A percentile compares a stretch with the other conserved stretches of the same genome.
phyloP scores from a whole-genome alignment of 2,329 filamentous ascomycete genomes.

The Coniochaeta sp. region DNA sequence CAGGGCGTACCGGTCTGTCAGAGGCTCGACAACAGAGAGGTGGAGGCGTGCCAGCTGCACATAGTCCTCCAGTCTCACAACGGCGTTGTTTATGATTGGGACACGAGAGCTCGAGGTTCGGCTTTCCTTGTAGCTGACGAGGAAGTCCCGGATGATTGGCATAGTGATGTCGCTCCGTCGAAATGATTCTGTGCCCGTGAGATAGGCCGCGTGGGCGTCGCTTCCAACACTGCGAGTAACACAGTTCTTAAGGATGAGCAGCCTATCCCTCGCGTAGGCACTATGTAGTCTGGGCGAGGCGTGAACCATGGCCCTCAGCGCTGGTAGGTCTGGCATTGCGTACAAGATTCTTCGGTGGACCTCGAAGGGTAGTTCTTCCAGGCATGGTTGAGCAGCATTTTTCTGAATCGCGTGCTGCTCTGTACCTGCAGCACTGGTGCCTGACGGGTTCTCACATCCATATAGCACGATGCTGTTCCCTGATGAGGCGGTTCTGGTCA shows the following conservation, averaged over 20 bases:
- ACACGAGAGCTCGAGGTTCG: background rate
- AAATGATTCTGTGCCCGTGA: background rate
- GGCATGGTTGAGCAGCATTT: background rate
- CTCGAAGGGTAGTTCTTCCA: background rate
- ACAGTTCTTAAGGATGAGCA: background rate
- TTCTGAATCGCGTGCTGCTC: background rate
- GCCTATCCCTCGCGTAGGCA: background rate
- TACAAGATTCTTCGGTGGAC: background rate
- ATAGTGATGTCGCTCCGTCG: background rate
- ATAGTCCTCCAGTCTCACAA: constrained; percentile 2
- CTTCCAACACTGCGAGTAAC: background rate
- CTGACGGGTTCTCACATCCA: background rate
- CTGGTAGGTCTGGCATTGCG: background rate
- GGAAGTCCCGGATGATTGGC: background rate
- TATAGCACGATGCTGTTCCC: background rate
- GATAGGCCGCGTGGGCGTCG: background rate
- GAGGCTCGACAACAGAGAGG: constrained; percentile 5
- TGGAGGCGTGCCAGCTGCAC: constrained; percentile 7
- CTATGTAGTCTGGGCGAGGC: background rate
- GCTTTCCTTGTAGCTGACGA: background rate
- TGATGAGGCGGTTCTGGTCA: background rate
- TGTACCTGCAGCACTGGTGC: background rate
- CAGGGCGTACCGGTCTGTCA: constrained; percentile 6
- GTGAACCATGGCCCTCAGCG: background rate
- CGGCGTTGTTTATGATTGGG: background rate